A percentile compares a stretch with the other conserved stretches of the same genome.
These are phyloP conservation scores for Nelumbo lutea DNA, from an alignment of 164 flowering plant species.

Conservation along the genomic window DNA sequence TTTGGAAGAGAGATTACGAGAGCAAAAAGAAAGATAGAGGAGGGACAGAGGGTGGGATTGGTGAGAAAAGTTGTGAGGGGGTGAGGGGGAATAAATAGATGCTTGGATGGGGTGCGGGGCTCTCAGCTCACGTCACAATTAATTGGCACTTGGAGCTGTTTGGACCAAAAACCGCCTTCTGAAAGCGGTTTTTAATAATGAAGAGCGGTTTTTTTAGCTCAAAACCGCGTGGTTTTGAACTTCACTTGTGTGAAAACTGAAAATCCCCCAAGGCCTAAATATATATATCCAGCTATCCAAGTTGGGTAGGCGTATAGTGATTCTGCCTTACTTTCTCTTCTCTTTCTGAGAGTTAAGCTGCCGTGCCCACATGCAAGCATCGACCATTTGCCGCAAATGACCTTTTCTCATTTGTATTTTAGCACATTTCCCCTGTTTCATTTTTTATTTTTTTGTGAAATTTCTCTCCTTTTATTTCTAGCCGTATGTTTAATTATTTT, in stretches of 20 bases:
- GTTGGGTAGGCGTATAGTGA: slow-evolving; percentile 17
- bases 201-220: slow-evolving; percentile 12
- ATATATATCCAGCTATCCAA: slow-evolving; percentile 2
- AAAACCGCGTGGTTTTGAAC: slow-evolving; percentile 34
- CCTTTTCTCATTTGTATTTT: slow-evolving; percentile 7
- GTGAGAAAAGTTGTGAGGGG: slow-evolving; percentile 8
- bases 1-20: background rate
- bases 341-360: slow-evolving; percentile 7
- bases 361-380: slow-evolving; percentile 32
- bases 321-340: background rate
- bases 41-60: slow-evolving; percentile 1
- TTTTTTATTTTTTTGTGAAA: background rate
- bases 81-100: slow-evolving; percentile 38
- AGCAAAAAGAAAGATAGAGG: background rate
- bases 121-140: slow-evolving; percentile 8
- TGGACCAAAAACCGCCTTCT: slow-evolving; percentile 24
- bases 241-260: background rate
- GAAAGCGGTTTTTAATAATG: slow-evolving; percentile 10
- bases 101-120: slow-evolving; percentile 10
- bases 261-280: slow-evolving; percentile 1
- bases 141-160: slow-evolving; percentile 22
- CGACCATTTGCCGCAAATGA: slow-evolving; percentile 33
- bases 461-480: background rate
- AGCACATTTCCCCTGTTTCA: background rate
- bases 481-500: too few relatives aligned